Percentiles rank a stretch among this genome's conserved stretches.
phyloP scores from a whole-genome alignment of 2,329 filamentous ascomycete species.

The Aspergillus neoniger region DNA sequence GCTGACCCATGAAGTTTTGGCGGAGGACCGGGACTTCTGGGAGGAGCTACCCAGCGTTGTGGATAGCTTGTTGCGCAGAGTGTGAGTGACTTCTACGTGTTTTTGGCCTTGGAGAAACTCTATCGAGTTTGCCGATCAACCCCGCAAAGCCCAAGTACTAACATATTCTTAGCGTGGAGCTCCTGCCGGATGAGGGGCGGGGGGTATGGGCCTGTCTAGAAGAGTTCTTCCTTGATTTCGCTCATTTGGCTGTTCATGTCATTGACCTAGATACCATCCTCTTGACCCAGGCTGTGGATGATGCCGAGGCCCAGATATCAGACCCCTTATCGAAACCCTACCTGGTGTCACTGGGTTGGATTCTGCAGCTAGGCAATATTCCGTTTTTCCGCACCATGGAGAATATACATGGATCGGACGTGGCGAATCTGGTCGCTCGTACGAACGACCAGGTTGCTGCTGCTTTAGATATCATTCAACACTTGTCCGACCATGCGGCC shows the following conservation, averaged over 20 bases:
- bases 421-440: slow-evolving; percentile 30
- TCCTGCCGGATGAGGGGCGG: slow-evolving; percentile 35
- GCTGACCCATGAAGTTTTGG: slow-evolving; percentile 37
- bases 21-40: slow-evolving; percentile 49
- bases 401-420: slow-evolving; percentile 31
- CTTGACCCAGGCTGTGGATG: slow-evolving; percentile 32
- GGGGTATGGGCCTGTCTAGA: slow-evolving; percentile 38
- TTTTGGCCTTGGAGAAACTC: too few species aligned
- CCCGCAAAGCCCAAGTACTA: background rate
- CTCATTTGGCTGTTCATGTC: slow-evolving; percentile 44
- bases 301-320: slow-evolving; percentile 28
- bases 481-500: slow-evolving; percentile 33
- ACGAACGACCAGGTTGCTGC: slow-evolving; percentile 32
- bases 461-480: slow-evolving; percentile 28
- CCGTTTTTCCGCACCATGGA: slow-evolving; percentile 42
- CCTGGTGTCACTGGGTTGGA: slow-evolving; percentile 38
- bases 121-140: background rate
- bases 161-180: slow-evolving; percentile 28
- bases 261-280: slow-evolving; percentile 41
- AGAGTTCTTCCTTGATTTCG: slow-evolving; percentile 45
- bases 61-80: slow-evolving; percentile 44
- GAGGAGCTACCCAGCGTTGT: slow-evolving; percentile 44
- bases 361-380: slow-evolving; percentile 35
- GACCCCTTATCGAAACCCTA: slow-evolving; percentile 39
- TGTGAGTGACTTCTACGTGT: slow-evolving; percentile 27